These are phyloP conservation scores for Sugiyamaella castrensis DNA, from an alignment of 1,139 yeast species.

Conservation along the genomic window DNA sequence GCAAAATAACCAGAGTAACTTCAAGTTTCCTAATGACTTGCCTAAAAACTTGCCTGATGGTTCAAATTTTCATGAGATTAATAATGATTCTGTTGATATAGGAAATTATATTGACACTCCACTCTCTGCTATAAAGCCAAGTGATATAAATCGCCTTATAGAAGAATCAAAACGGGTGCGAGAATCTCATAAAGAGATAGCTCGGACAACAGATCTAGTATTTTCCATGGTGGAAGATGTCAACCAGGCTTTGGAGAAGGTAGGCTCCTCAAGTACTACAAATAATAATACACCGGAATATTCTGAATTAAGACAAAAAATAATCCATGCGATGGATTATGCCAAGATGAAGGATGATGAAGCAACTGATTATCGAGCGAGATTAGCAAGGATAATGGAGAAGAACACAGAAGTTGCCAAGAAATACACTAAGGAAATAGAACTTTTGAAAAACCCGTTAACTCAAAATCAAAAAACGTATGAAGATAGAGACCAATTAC, in stretches of 20 bases:
- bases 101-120: slow-evolving; percentile 1
- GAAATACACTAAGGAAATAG: slow-evolving; percentile 14
- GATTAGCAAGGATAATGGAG: slow-evolving; percentile 21
- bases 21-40: too few relatives aligned
- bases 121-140: slow-evolving; percentile 14
- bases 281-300: neutral
- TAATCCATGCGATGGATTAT: slow-evolving; percentile 21
- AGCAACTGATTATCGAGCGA: slow-evolving; percentile 17
- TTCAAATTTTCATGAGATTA: neutral
- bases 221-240: slow-evolving; percentile 10
- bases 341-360: slow-evolving; percentile 24
- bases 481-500: neutral
- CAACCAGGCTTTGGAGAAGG: slow-evolving; percentile 6
- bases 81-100: neutral
- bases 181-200: slow-evolving; percentile 5
- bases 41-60: neutral
- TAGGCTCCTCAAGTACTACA: neutral
- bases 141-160: slow-evolving; percentile 13
- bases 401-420: slow-evolving; percentile 14
- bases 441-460: slow-evolving; percentile 4
- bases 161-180: slow-evolving; percentile 6
- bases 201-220: slow-evolving; percentile 11
- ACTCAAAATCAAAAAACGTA: neutral
- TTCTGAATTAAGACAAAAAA: slow-evolving; percentile 18
- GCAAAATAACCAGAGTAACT: neutral